A percentile compares a stretch with the other conserved stretches of the same genome.
Conservation (phyloP, 768 basidiomycete species). For the Mycena capillaripes region DNA sequence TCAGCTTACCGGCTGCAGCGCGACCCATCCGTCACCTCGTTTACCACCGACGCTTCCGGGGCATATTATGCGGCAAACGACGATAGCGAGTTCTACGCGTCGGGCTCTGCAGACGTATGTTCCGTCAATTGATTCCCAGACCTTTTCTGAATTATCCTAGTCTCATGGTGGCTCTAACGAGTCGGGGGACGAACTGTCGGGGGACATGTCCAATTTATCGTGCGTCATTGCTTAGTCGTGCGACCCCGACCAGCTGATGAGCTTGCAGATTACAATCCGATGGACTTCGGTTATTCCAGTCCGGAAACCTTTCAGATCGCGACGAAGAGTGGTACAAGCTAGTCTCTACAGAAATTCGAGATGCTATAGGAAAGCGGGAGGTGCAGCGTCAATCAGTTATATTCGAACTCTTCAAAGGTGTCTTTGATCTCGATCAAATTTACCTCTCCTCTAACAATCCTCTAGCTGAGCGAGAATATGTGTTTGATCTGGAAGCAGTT, state of each 20-base stretch:
- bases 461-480: conserved; percentile 87
- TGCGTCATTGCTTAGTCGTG: conserved; percentile 45
- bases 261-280: conserved; percentile 69
- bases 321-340: conserved; percentile 89
- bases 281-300: conserved; percentile 76
- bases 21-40: conserved; percentile 53
- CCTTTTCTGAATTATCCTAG: conserved; percentile 34
- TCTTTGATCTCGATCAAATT: background rate
- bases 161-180: conserved; percentile 45
- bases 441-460: background rate
- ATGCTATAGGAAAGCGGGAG: conserved; percentile 81
- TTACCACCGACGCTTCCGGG: conserved; percentile 45
- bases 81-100: conserved; percentile 50
- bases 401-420: conserved; percentile 85
- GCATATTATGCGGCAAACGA: conserved; percentile 55
- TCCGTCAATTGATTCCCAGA: background rate
- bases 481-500: conserved; percentile 80
- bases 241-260: conserved; percentile 28
- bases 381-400: conserved; percentile 89
- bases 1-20: conserved; percentile 40
- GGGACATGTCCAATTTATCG: conserved; percentile 55
- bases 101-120: conserved; percentile 51
- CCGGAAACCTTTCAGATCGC: conserved; percentile 70
- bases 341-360: conserved; percentile 78
- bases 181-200: conserved; percentile 43